Base-by-base conservation (phyloP, 2,329 filamentous ascomycete species). In the Pseudodiploospora longispora region DNA sequence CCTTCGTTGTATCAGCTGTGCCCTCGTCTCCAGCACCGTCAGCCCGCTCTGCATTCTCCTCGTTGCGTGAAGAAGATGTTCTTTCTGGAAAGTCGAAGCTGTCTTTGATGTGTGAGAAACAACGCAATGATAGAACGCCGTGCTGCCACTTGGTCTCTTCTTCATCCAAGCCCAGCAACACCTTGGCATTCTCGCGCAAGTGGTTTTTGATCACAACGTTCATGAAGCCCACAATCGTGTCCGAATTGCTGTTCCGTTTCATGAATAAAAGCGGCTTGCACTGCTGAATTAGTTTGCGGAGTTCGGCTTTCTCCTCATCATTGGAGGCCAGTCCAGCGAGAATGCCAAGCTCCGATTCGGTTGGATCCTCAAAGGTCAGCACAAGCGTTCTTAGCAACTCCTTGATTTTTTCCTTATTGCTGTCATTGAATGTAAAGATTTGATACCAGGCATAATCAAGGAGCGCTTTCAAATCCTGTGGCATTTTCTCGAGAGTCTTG, bases 91-190 rank as follows among this genome's bases (percentile, higher is more conserved):
- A 64, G 38, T 59, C 52, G 8, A 67, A 62, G 1, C 36, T 43
- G 4, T 66, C 61, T 33, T 62, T 60, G 6, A 69, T 41, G 30
- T 69, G 63, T 3, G 60, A 57, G 42, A 69, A 65, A 0, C 60
- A 60, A 7, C 67, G 55, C 4, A 67, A 53, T 3, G 63, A 61
- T 4, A 69, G 50, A 3, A 69, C 60, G 3, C 67, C 67, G n/a
- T 69, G 65, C 34, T 69, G 67, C 51, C 64, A 60, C 41, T 63
- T 66, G 10, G 59, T 62, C 9, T 64, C 67, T 34, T 69, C 64
- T 1, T 55, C 47, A 1, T 64, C 64, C 35, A 69, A 55, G 1
- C 61, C 60, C 3, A 69, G 55, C 4, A 59, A 27, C 9, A 34
- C 7, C 6, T 52, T 36, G 50, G 64, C 54, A 40, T 67, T 67